Evolutionary conservation across 2,329 filamentous ascomycete species (phyloP).

Genomic region (Penicillium sp.): DNA sequence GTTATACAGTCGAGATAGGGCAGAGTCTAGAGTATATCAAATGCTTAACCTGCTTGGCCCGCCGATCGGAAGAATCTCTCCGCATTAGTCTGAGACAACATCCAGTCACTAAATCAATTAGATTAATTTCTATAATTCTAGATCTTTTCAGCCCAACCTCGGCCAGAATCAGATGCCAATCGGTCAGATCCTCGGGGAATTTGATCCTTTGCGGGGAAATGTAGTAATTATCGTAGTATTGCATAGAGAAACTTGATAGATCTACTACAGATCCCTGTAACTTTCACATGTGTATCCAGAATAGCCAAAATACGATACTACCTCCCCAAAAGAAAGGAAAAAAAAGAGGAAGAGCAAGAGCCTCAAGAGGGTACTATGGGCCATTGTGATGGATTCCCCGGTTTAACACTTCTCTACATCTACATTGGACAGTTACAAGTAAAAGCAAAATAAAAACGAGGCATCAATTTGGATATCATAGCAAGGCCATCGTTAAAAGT

Average conservation of each 20-base stretch:
- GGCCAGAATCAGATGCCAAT: slow-evolving; percentile 3
- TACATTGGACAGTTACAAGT: not conserved
- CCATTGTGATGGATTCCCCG: not conserved
- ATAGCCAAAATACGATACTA: not conserved
- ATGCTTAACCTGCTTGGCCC: slow-evolving; percentile 14
- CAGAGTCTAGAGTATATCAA: slow-evolving; percentile 14
- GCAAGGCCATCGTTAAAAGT: slow-evolving; percentile 11
- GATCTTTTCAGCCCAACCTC: slow-evolving; percentile 2
- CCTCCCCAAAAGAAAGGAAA: not conserved
- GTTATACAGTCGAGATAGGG: not conserved
- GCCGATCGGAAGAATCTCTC: slow-evolving; percentile 2
- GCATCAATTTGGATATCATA: slow-evolving; percentile 22
- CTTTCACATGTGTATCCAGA: not conserved
- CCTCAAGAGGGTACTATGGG: no score
- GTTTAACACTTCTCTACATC: not conserved
- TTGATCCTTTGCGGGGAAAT: not conserved
- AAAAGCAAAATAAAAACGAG: not conserved
- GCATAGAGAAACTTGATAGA: not conserved
- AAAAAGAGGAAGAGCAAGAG: no score
- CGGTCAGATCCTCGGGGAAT: not conserved
- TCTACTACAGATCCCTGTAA: not conserved
- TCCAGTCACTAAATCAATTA: not conserved
- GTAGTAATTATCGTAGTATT: not conserved
- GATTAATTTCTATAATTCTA: not conserved
- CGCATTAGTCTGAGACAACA: not conserved